Evolutionary conservation across 768 basidiomycete species (phyloP).

Genomic region (Tylopilus felleus): DNA sequence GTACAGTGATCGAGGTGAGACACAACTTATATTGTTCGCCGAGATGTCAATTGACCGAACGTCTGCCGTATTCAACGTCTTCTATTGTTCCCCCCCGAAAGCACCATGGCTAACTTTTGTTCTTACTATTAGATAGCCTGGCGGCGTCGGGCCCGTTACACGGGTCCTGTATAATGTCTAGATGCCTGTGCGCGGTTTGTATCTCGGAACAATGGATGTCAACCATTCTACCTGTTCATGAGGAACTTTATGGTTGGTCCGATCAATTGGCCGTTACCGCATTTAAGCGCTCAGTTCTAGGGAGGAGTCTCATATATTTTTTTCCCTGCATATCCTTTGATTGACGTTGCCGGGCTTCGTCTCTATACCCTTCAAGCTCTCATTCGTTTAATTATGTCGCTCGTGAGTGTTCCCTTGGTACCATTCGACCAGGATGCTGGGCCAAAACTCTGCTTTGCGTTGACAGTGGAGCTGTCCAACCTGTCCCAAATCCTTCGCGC

Average conservation of each 20-base stretch:
- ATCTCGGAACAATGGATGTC: conserved; percentile 22
- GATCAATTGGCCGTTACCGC: conserved; percentile 4
- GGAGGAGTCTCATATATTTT: conserved; percentile 3
- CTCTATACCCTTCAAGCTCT: conserved; percentile 25
- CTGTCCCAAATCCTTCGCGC: conserved; percentile 50
- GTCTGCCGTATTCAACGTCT: neutral
- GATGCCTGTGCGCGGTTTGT: neutral
- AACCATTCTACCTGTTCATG: conserved; percentile 6
- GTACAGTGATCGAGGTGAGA: conserved; percentile 32
- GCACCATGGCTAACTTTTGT: conserved; percentile 21
- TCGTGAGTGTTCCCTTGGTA: conserved; percentile 11
- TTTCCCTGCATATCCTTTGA: conserved; percentile 13
- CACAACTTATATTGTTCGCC: conserved; percentile 21
- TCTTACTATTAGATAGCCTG: conserved; percentile 8
- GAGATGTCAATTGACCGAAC: conserved; percentile 8
- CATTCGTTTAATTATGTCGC: conserved; percentile 19
- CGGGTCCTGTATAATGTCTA: conserved; percentile 1
- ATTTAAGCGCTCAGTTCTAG: conserved; percentile 19
- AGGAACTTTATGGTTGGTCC: conserved; percentile 10
- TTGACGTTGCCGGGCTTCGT: conserved; percentile 48
- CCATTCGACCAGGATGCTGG: neutral
- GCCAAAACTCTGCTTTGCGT: neutral
- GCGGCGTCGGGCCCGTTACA: conserved; percentile 10
- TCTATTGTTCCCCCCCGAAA: conserved; percentile 25
- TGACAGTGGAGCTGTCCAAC: conserved; percentile 38